These are phyloP conservation scores for Ochromonas danica DNA, from an alignment of 108 stramenopile species.

Conservation along the genomic window DNA sequence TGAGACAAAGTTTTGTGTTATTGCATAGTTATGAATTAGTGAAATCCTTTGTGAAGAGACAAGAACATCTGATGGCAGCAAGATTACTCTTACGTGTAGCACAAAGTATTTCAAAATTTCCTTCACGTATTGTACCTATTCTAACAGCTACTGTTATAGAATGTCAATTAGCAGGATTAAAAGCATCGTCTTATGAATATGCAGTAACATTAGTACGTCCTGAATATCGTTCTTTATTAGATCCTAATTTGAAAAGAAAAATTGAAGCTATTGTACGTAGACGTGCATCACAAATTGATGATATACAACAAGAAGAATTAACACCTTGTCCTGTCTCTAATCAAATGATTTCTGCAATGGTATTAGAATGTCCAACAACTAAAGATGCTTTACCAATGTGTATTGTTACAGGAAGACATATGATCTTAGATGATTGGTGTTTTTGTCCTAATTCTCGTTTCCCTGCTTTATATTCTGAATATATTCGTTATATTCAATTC, in stretches of 20 bases:
- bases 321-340: slow-evolving; percentile 53
- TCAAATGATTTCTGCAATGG: slow-evolving; percentile 42
- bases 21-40: slow-evolving; percentile 59
- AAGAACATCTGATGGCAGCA: slow-evolving; percentile 59
- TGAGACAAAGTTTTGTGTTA: slow-evolving; percentile 53
- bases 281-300: slow-evolving; percentile 42
- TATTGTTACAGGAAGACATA: slow-evolving; percentile 64
- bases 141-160: slow-evolving; percentile 63
- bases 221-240: slow-evolving; percentile 54
- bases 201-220: slow-evolving; percentile 57
- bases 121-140: slow-evolving; percentile 55
- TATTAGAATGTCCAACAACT: slow-evolving; percentile 62
- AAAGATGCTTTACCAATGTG: slow-evolving; percentile 64
- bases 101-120: slow-evolving; percentile 57
- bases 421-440: slow-evolving; percentile 66
- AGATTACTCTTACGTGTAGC: slow-evolving; percentile 60
- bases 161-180: slow-evolving; percentile 64
- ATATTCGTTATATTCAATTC: slow-evolving; percentile 43
- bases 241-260: slow-evolving; percentile 58
- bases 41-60: slow-evolving; percentile 41
- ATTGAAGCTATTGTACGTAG: slow-evolving; percentile 67
- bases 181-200: slow-evolving; percentile 57
- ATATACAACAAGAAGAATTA: slow-evolving; percentile 43
- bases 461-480: slow-evolving; percentile 63
- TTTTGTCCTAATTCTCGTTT: slow-evolving; percentile 58